Evolutionary conservation across 129 eudicot species (phyloP).

Genomic region (Pittosporum tobira): DNA sequence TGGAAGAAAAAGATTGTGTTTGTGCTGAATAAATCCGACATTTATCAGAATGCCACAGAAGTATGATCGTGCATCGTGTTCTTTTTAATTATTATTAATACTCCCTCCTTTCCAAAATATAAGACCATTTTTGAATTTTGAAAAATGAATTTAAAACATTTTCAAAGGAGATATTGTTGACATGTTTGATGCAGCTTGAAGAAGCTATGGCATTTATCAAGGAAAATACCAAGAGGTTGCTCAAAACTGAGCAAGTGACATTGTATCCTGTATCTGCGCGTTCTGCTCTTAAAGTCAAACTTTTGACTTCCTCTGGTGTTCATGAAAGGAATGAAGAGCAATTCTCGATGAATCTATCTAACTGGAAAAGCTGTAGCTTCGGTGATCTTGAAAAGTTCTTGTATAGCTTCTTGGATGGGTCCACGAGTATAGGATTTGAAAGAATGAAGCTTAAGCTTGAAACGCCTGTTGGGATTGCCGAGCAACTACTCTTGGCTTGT

Average conservation of each 20-base stretch:
- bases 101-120: no score
- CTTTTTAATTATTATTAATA: conserved; percentile 6
- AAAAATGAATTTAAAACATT: no score
- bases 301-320: conserved; percentile 27
- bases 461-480: conserved; percentile 84
- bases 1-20: conserved; percentile 95
- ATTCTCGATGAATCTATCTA: conserved; percentile 15
- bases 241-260: conserved; percentile 51
- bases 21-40: conserved; percentile 82
- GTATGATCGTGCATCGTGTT: conserved; percentile 25
- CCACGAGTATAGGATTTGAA: conserved; percentile 77
- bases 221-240: conserved; percentile 63
- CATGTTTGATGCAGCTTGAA: conserved; percentile 54
- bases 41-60: conserved; percentile 60
- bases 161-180: no score
- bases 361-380: conserved; percentile 44
- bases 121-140: no score
- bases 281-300: conserved; percentile 65
- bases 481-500: conserved; percentile 71
- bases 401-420: conserved; percentile 71
- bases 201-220: conserved; percentile 80
- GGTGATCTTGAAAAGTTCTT: conserved; percentile 63
- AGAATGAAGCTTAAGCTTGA: conserved; percentile 84
- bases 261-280: conserved; percentile 88
- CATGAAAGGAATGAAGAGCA: conserved; percentile 20